A percentile compares a stretch with the other conserved stretches of the same genome.
Conservation (phyloP, 352 stramenopile genomes). For the Stramenopiles sp. region DNA sequence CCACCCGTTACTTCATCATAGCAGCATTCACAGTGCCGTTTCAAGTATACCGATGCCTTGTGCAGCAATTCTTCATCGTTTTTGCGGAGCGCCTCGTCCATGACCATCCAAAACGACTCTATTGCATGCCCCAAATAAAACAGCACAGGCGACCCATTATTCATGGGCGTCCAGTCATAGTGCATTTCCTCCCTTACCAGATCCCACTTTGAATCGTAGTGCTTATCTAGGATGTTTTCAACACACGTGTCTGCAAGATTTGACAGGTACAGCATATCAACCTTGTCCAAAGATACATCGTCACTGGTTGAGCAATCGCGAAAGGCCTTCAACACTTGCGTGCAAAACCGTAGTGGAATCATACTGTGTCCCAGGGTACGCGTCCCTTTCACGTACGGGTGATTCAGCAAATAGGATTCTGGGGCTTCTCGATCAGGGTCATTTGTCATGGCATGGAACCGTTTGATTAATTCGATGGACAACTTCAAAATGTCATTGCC, state of each 20-base stretch:
- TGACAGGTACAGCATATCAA: neutral
- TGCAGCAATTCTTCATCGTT: neutral
- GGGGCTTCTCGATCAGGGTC: neutral
- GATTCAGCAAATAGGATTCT: neutral
- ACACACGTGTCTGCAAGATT: neutral
- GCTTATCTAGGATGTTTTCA: neutral
- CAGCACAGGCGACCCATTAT: neutral
- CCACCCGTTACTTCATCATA: neutral
- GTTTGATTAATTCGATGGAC: neutral
- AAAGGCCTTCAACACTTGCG: neutral
- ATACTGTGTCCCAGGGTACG: neutral
- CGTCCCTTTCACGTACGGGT: neutral
- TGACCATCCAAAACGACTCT: neutral
- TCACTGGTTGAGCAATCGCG: neutral
- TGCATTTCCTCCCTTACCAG: neutral
- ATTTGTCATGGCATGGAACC: neutral
- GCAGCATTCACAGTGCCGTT: neutral
- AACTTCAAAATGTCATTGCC: neutral
- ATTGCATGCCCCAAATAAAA: constrained; percentile 3
- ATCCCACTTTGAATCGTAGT: neutral
- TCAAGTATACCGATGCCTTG: neutral
- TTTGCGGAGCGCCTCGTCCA: neutral
- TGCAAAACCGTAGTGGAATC: neutral
- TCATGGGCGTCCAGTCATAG: neutral
- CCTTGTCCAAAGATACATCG: neutral